Evolutionary conservation across 768 basidiomycete species (phyloP).

Genomic region (Erythrobasidium yunnanense): DNA sequence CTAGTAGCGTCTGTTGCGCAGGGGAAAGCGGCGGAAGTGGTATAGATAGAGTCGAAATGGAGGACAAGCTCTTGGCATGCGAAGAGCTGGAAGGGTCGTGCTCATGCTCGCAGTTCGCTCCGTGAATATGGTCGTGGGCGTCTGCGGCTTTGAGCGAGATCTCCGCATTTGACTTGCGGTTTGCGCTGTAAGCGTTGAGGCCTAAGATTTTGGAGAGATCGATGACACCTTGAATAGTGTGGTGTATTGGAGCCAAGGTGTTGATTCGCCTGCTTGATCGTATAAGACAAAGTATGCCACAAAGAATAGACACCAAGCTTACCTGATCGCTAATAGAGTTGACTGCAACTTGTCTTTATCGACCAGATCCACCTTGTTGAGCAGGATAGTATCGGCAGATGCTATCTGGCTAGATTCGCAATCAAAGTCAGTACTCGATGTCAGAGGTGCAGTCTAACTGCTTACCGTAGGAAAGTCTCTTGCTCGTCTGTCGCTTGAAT

Average conservation of each 20-base stretch:
- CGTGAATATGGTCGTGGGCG: conserved; percentile 30
- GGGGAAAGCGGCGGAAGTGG: conserved; percentile 53
- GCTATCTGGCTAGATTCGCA: conserved; percentile 67
- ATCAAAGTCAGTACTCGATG: neutral
- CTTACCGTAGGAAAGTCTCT: conserved; percentile 60
- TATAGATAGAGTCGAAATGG: conserved; percentile 67
- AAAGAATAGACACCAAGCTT: conserved; percentile 1
- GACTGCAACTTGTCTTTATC: conserved; percentile 45
- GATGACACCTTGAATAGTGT: conserved; percentile 61
- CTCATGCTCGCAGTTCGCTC: conserved; percentile 40
- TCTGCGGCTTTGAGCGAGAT: conserved; percentile 4
- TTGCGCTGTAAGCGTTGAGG: conserved; percentile 62
- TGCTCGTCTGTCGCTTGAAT: conserved; percentile 61
- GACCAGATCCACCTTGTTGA: conserved; percentile 83
- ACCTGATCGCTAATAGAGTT: conserved; percentile 53
- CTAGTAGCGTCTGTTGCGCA: conserved; percentile 50
- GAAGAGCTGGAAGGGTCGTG: neutral
- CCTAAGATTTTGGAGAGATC: conserved; percentile 66
- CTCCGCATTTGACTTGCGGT: conserved; percentile 37
- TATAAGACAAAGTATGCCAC: neutral
- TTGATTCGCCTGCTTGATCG: conserved; percentile 49
- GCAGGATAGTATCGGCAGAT: conserved; percentile 73
- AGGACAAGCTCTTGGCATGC: conserved; percentile 3
- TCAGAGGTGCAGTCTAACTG: neutral
- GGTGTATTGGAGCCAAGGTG: conserved; percentile 62